Base-by-base conservation (phyloP, 371 early-diverging fungal species). In the Lichtheimia ornata region DNA sequence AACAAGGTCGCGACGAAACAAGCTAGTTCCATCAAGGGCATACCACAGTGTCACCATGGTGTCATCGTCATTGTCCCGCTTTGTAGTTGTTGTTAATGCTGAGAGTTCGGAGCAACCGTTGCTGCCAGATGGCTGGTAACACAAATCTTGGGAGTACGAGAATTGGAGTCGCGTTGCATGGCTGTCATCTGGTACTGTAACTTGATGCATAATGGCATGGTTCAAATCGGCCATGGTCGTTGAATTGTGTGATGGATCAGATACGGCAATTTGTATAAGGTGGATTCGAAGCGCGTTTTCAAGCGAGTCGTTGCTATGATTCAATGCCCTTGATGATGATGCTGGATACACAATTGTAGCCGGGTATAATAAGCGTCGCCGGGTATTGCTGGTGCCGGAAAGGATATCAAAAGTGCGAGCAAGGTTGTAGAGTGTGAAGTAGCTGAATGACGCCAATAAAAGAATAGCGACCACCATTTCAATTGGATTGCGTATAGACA, bases 401-500 rank as follows among this genome's bases (percentile, higher is more conserved):
- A 88, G 91, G 58, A 91, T 79, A 56, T 85, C 89, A 35, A 91
- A 89, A 49, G 89, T 83, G 51, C 85, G 77, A 47, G 89, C 82
- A 20, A 85, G 76, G 72, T 91, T 87, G 76, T 91, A 88, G 24
- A 94, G 78, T 24, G 84, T 86, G 68, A 92, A 88, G 70, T 92
- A 92, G 47, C 85, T 79, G 61, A 87, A 88, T 3, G 90, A 87
- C 9, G 90, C 91, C 41, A 92, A 63, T 44, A 93, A 77, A 55
- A 92, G 73, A 56, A 86, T 85, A 56, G 83, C 74, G 47, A 86
- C 86, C 61, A 94, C 90, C 70, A 86, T 88, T 77, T 94, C 94
- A 56, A 94, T 91, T 25, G 94, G 94, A 71, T 88, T 88, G 30
- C 80, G 77, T 51, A 71, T 68, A 0, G 80, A 69, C 12, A 76